Evolutionary conservation across 352 stramenopile species (phyloP), one percentile per base, ranked within the genome.

Genomic region (Paralagenidium karlingii): DNA sequence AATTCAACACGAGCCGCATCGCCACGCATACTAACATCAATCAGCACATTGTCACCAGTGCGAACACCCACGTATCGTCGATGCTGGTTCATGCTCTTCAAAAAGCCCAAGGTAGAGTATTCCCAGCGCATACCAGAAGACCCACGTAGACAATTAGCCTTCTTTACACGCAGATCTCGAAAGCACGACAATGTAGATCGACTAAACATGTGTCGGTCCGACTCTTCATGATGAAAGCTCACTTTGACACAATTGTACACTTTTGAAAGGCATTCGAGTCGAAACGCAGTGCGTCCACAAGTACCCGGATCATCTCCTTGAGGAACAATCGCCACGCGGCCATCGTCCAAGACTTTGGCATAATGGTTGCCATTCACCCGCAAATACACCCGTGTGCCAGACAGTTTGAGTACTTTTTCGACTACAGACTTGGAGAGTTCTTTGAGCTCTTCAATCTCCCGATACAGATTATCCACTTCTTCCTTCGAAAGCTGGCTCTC

Each of bases 61-160:
- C 76, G 70, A 29, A 71, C 59, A 21, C 75, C 78, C 16, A 92
- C 69, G 47, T 89, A 92, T 28, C 78, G 66, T 30, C 78, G 71
- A 40, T 92, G 78, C 55, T 92, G 78, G 58, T 88, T 91, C 77
- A 91, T 88, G 54, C 77, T 91, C 47, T 84, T 76, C 24, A 91
- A 58, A 43, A 86, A 69, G 13, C 77, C 77, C 1, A 82, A 58
- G 3, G 74, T 78, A 20, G 74, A 88, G 39, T 88, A 85, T 38
- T 88, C 77, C 74, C 74, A 91, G 33, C 77, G 68, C 8, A 88
- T 52, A 0, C 77, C 77, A 0, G 71, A 66, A 34, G 67, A 82
- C 36, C 77, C 77, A 1, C 77, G 67, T 21, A 73, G 53, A 15
- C 21, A 51, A 29, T 59, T 55, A 8, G 66, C 52, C 16, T 63